phyloP scores from a whole-genome alignment of 2,329 filamentous ascomycete species.

The Epichloe festucae region DNA sequence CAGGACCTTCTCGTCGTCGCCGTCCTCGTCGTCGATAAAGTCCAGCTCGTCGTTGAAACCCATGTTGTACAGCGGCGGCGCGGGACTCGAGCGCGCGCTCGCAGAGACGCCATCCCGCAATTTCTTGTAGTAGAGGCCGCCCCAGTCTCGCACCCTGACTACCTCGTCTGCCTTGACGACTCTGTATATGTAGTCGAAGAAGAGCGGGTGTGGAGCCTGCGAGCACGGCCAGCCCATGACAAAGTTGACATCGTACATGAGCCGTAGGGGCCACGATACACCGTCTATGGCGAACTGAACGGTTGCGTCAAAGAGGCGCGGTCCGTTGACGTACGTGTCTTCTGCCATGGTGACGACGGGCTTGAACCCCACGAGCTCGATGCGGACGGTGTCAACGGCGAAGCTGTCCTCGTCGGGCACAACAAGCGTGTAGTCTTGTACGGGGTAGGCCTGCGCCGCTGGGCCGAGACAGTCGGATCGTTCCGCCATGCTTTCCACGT shows the following conservation, averaged over 20 bases:
- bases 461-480: constrained; percentile 59
- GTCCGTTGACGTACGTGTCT: constrained; percentile 15
- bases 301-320: constrained; percentile 44
- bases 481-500: constrained; percentile 52
- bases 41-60: constrained; percentile 9
- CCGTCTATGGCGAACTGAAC: constrained; percentile 52
- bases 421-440: constrained; percentile 53
- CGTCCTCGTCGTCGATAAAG: constrained; percentile 20
- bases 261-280: constrained; percentile 47
- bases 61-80: constrained; percentile 12
- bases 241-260: constrained; percentile 54
- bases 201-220: constrained; percentile 53
- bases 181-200: constrained; percentile 55
- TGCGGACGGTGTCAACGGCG: constrained; percentile 50
- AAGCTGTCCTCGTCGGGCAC: constrained; percentile 43
- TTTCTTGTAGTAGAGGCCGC: constrained; percentile 26
- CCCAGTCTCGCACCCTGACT: constrained; percentile 55
- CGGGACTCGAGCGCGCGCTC: constrained; percentile 24
- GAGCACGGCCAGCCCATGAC: constrained; percentile 52
- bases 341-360: constrained; percentile 21
- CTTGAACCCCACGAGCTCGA: constrained; percentile 53
- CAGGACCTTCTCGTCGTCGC: constrained; percentile 52
- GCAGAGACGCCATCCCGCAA: constrained; percentile 9
- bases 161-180: constrained; percentile 50
- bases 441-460: constrained; percentile 45